Base-by-base conservation (phyloP, 176 grass and related monocot species). In the Tuctoria greenei region DNA sequence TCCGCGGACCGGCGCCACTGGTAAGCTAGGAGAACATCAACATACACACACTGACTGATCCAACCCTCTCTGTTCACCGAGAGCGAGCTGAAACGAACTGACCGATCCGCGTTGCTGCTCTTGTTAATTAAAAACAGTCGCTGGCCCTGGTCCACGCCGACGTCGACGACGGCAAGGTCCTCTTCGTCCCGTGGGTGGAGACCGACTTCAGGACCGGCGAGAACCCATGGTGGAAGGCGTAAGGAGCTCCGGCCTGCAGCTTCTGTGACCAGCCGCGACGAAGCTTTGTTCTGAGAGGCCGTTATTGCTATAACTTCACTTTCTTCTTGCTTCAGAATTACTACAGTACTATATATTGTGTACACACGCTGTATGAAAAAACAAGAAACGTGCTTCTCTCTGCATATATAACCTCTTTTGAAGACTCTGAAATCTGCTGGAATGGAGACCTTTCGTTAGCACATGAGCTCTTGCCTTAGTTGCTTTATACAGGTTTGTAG, bases 161-260 rank as follows among this genome's bases (percentile, higher is more conserved):
- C n/a, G 56, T 94, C 21, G 91, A 92, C 1, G 95, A 98, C 0
- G 95, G 84, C 60, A 94, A 98, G 86, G 95, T 94, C 7, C 23
- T 92, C 50, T 89, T 94, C 67, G 86, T 94, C 51, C 95, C 89
- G 5, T 98, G 89, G 95, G 76, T 84, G n/a, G 95, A 98, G 79
- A 90, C 95, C 67, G 95, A 92, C 88, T 94, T 98, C 88, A 98
- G 91, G 84, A 94, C 91, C 12, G 89, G 89, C 35, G 86, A 94
- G 37, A 10, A 88, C 66, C 91, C 95, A 7, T 98, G 95, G 91
- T 94, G 91, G 95, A 76, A 64, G 28, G 71, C 89, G 20, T 97
- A 78, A 87, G 70, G n/a, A 10, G 77, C 35, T 60, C 52, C 39
- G 4, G 3, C 0, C 16, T 13, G 45, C 45, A 47, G 45, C 45